Evolutionary conservation across 75 land plant genomes (phyloP).

Genomic region (Chamaecyparis obtusa): DNA sequence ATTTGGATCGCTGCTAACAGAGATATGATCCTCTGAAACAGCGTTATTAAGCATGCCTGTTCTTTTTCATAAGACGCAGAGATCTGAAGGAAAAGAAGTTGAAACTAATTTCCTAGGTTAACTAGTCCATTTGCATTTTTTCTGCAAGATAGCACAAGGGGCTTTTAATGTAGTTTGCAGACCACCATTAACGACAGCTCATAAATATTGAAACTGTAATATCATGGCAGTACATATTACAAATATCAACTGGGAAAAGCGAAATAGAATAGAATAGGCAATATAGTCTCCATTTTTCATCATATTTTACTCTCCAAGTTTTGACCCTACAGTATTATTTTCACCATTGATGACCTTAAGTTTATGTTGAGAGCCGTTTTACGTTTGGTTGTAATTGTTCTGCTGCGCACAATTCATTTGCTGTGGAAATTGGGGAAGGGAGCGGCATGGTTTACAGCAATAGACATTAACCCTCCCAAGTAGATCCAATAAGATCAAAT

Average conservation of each 20-base stretch:
- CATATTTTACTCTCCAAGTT: not conserved
- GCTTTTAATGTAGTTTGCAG: not conserved
- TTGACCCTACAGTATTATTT: no score
- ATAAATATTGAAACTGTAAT: not conserved
- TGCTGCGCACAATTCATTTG: not conserved
- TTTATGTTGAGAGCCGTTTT: not conserved
- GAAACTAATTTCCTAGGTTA: not conserved
- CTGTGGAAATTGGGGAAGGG: not conserved
- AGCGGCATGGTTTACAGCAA: not conserved
- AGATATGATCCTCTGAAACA: not conserved
- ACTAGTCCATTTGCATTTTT: not conserved
- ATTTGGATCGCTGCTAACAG: not conserved
- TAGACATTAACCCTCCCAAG: not conserved
- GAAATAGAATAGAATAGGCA: not conserved
- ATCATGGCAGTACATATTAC: not conserved
- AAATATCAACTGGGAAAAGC: not conserved
- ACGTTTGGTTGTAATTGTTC: not conserved
- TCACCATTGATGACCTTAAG: not conserved
- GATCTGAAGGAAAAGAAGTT: not conserved
- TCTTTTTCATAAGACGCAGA: not conserved
- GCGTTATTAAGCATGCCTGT: not conserved
- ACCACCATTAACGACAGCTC: not conserved
- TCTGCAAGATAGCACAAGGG: not conserved
- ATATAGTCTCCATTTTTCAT: not conserved
- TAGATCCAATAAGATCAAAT: not conserved